phyloP scores from a whole-genome alignment of 352 stramenopile genomes.

The Phytophthora syringae region DNA sequence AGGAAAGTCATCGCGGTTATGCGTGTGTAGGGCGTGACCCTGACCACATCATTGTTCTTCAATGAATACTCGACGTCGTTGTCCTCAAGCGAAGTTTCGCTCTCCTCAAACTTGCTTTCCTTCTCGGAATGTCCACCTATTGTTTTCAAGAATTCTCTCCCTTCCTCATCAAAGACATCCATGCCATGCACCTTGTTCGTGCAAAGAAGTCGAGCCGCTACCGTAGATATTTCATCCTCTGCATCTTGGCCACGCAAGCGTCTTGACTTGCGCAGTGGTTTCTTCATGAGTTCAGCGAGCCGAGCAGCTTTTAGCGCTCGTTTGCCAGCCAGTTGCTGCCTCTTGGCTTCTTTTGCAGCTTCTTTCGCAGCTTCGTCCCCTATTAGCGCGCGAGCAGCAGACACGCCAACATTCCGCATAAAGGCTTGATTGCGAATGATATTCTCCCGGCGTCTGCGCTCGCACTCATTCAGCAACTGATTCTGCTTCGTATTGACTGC shows the following conservation, averaged over 20 bases:
- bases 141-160: too few relatives aligned
- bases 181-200: slow-evolving; percentile 5
- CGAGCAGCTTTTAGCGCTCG: slow-evolving; percentile 1
- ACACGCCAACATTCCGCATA: too few relatives aligned
- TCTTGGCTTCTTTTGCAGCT: slow-evolving; percentile 11
- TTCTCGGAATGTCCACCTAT: slow-evolving; percentile 38
- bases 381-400: slow-evolving; percentile 51
- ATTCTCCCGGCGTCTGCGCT: too few relatives aligned
- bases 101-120: neutral
- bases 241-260: slow-evolving; percentile 31
- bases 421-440: slow-evolving; percentile 77
- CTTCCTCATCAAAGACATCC: slow-evolving; percentile 24
- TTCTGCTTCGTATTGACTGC: neutral
- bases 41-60: slow-evolving; percentile 50
- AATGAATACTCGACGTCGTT: slow-evolving; percentile 55
- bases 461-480: slow-evolving; percentile 30
- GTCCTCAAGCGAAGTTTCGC: too few relatives aligned
- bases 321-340: slow-evolving; percentile 13
- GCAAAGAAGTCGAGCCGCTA: neutral
- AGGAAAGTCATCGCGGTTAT: slow-evolving; percentile 74
- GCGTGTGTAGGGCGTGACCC: slow-evolving; percentile 53
- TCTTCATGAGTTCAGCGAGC: neutral
- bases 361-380: too few relatives aligned
- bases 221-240: neutral
- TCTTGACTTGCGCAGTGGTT: slow-evolving; percentile 53